These are phyloP conservation scores for Vararia minispora DNA, from an alignment of 768 basidiomycete species.

Conservation along the genomic window DNA sequence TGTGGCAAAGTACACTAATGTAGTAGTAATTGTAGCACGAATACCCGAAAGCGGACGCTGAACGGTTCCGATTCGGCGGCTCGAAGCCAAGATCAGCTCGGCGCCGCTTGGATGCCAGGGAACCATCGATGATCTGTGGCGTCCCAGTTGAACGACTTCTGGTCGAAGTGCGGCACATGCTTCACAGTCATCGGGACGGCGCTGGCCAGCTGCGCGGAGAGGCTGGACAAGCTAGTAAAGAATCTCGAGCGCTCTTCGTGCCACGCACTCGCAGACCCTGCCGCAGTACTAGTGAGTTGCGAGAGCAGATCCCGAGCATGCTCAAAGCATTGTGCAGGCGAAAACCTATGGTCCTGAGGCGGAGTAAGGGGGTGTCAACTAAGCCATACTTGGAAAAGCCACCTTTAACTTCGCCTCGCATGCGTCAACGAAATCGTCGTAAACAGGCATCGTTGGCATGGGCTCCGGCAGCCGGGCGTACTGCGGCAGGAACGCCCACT, in stretches of 20 bases:
- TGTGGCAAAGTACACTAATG: too few relatives aligned
- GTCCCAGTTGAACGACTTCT: slow-evolving; percentile 13
- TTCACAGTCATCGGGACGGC: slow-evolving; percentile 8
- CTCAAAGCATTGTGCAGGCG: slow-evolving; percentile 29
- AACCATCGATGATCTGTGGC: slow-evolving; percentile 19
- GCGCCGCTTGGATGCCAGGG: slow-evolving; percentile 9
- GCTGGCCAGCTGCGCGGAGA: slow-evolving; percentile 11
- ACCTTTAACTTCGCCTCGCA: slow-evolving; percentile 31
- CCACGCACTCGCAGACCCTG: slow-evolving; percentile 38
- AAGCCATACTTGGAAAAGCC: slow-evolving; percentile 1
- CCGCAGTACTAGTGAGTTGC: slow-evolving; percentile 9
- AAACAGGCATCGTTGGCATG: slow-evolving; percentile 43
- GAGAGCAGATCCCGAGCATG: slow-evolving; percentile 26
- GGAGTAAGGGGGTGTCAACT: not conserved
- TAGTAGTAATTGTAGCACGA: too few relatives aligned
- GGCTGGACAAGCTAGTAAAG: slow-evolving; percentile 16
- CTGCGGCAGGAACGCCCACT: slow-evolving; percentile 61
- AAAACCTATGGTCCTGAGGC: slow-evolving; percentile 26
- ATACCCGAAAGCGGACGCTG: too few relatives aligned
- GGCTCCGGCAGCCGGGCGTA: slow-evolving; percentile 40
- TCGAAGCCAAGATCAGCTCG: not conserved
- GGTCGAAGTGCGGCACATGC: slow-evolving; percentile 12
- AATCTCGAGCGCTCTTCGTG: slow-evolving; percentile 37
- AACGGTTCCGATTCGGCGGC: too few relatives aligned
- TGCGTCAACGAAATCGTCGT: slow-evolving; percentile 34